Evolutionary conservation across 352 stramenopile genomes (phyloP), one percentile per base, ranked within the genome.

Genomic region (Peronosclerospora sorghi): DNA sequence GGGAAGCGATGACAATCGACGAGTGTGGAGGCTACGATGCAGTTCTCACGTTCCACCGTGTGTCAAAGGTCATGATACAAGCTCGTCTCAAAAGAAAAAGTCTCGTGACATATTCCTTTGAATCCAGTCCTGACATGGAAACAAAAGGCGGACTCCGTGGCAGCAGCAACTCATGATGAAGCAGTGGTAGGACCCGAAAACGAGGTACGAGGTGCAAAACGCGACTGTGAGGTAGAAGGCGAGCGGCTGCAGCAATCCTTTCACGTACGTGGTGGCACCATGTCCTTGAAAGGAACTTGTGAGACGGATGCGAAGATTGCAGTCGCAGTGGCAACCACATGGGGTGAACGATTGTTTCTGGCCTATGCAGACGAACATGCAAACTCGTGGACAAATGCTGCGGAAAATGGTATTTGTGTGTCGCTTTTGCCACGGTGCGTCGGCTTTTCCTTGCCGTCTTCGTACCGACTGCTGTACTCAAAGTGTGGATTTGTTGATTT

Each of bases 111-210:
- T 73, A 91, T n/a, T n/a, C n/a, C n/a, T 42, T 70, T 73, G 19
- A 86, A 72, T 41, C 77, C 68, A 18, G 80, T 73, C 24, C 46
- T 91, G 5, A 87, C 73, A 1, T 73, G 71, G 10, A 86, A 87
- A 50, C 73, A 88, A 57, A 91, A 91, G 45, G 75, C 75, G 15
- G 73, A 88, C 37, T 83, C 65, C 8, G 71, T 91, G n/a, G n/a
- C n/a, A n/a, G 28, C 75, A 91, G 44, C 81, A 83, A 23, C 66
- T 91, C 23, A 91, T 91, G 79, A 91, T 88, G 76, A 78, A 89
- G 55, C 50, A 75, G 19, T 91, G 78, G 78, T 86, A 75, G 9
- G 74, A 86, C 35, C 68, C 74, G 18, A 75, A 77, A 39, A 65
- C 73, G 76, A 78, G 38, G 58, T 67, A 1, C 53, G 53, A 28